phyloP scores from a whole-genome alignment of 306 rosid species.

The Geum urbanum region DNA sequence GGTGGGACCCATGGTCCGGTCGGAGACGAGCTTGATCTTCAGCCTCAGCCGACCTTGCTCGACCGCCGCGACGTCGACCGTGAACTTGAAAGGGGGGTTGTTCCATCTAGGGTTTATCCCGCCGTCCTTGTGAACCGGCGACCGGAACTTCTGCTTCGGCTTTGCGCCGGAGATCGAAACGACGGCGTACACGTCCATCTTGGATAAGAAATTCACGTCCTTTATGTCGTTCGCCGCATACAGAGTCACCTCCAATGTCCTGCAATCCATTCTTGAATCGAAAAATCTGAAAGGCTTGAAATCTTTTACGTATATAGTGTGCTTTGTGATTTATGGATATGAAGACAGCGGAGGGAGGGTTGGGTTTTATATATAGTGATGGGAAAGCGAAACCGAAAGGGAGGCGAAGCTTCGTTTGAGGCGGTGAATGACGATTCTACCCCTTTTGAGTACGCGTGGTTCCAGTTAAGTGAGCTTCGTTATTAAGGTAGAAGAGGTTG shows the following conservation, averaged over 20 bases:
- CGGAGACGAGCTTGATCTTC: slow-evolving; percentile 38
- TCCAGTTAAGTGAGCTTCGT: no score
- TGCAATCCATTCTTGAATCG: slow-evolving; percentile 34
- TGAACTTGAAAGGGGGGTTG: slow-evolving; percentile 28
- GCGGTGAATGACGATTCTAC: no score
- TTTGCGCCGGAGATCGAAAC: slow-evolving; percentile 37
- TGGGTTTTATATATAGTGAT: no score
- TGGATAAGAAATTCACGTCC: slow-evolving; percentile 39
- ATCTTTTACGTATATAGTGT: no score
- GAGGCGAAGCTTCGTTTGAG: no score
- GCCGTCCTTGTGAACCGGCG: slow-evolving; percentile 32
- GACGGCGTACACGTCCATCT: slow-evolving; percentile 54
- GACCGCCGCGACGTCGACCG: slow-evolving; percentile 23
- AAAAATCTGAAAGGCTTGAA: no score
- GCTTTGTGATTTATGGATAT: no score
- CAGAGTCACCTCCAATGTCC: slow-evolving; percentile 31
- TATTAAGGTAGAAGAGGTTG: no score
- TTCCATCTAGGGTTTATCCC: slow-evolving; percentile 49
- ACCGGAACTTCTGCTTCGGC: slow-evolving; percentile 28
- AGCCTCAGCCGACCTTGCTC: slow-evolving; percentile 33
- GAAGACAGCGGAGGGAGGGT: no score
- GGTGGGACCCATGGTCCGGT: slow-evolving; percentile 29
- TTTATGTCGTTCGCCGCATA: slow-evolving; percentile 34
- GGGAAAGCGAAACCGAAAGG: no score
- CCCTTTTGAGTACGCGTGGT: no score